Evolutionary conservation across 176 grass and related monocot genomes (phyloP), one percentile per base, ranked within the genome.

Genomic region (Musa itinerans): DNA sequence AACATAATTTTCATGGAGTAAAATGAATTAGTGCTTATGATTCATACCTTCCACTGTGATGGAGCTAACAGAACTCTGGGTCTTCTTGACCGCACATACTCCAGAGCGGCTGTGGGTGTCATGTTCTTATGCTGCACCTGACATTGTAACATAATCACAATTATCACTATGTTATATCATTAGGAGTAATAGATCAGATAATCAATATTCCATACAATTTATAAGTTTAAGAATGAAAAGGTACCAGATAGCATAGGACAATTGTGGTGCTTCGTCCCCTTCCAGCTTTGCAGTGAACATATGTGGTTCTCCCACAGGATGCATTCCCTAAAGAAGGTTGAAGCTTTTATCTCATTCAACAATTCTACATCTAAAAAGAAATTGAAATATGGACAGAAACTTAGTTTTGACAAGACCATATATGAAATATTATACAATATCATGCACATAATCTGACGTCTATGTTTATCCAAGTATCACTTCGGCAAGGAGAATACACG

Each of bases 281-380:
- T 86, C 96, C 96, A 83, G 96, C 96, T 92, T 99, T 99, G 83
- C 96, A 99, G 82, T 99, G 96, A 29, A 99, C 96, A 75, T 99
- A 99, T 26, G 96, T 95, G 74, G 56, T 92, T 20, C 76, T 79
- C 21, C 85, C 89, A 72, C 76, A 73, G 48, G 59, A 89, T 76
- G 82, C 73, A 81, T 93, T 98, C 26, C 80, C 95, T 98, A 78
- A 85, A 49, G 8, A 21, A 15, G 11, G 25, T 53, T 27, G 22
- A 71, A 17, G 58, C 1, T 74, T 65, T 65, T 14, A 65, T 62
- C 11, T 26, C 1, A 43, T 65, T 26, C 24, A 65, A 13, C 63
- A 26, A 61, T 27, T 26, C 34, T 29, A 3, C 9, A 65, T 65
- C 1, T 26, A 25, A 63, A 26, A 43, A 43, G 34, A 43, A 25